phyloP scores from a whole-genome alignment of 2,329 filamentous ascomycete genomes.

The Penicillium polonicum region DNA sequence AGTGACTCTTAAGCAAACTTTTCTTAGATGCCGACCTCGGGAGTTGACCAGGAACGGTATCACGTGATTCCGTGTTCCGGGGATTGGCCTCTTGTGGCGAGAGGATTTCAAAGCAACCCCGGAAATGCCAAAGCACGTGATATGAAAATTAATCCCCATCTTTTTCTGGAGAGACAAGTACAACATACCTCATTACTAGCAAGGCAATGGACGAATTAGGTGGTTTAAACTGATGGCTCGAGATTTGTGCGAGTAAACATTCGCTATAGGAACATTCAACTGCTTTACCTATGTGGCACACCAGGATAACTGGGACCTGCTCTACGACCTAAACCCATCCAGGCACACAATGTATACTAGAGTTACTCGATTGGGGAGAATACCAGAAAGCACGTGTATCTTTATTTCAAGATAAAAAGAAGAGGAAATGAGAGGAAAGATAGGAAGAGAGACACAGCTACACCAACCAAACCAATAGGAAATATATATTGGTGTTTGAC shows the following conservation, averaged over 20 bases:
- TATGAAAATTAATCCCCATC: neutral
- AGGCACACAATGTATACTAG: neutral
- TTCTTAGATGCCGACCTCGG: neutral
- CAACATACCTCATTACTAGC: neutral
- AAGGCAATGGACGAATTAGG: neutral
- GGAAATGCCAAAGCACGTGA: neutral
- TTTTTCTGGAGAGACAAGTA: neutral
- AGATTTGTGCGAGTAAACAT: neutral
- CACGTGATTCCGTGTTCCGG: neutral
- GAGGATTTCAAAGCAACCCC: constrained; percentile 4
- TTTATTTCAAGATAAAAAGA: too few species aligned
- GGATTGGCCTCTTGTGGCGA: neutral
- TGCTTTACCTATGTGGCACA: neutral
- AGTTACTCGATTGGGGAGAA: neutral
- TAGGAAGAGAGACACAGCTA: neutral
- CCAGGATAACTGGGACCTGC: neutral
- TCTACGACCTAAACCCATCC: neutral
- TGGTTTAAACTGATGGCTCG: neutral
- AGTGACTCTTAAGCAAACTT: constrained; percentile 1
- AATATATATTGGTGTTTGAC: neutral
- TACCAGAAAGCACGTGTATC: too few species aligned
- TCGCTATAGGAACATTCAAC: neutral
- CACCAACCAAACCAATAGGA: rapidly evolving
- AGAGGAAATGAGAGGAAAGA: too few species aligned
- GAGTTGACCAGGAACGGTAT: neutral